phyloP scores from a whole-genome alignment of 1,139 yeast genomes.

The Candida mesenterica region DNA sequence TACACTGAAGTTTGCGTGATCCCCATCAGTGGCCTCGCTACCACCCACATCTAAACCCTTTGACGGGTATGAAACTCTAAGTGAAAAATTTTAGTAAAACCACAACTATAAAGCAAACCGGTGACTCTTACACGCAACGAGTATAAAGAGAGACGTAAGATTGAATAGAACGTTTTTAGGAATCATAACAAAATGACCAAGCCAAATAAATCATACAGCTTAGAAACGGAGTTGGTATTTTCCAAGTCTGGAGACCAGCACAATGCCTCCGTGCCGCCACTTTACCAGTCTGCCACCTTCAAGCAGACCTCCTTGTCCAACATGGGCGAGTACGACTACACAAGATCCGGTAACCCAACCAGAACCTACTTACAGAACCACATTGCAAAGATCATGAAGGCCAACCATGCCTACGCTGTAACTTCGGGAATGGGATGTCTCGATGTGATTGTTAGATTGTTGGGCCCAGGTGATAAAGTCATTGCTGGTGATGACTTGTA shows the following conservation, averaged over 20 bases:
- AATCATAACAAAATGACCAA: constrained; percentile 9
- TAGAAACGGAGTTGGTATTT: constrained; percentile 77
- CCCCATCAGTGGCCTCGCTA: too few relatives aligned
- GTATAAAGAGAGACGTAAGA: too few relatives aligned
- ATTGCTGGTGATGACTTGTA: constrained; percentile 92
- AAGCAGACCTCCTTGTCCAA: constrained; percentile 73
- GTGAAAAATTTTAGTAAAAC: too few relatives aligned
- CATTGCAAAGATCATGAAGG: constrained; percentile 72
- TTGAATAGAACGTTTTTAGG: too few relatives aligned
- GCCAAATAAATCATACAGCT: constrained; percentile 35
- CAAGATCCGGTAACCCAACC: constrained; percentile 94
- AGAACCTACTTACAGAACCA: constrained; percentile 78
- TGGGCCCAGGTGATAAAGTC: constrained; percentile 78
- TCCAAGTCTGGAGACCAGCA: constrained; percentile 67
- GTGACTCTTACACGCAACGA: too few relatives aligned
- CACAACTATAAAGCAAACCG: too few relatives aligned
- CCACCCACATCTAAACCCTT: too few relatives aligned
- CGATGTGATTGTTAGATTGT: constrained; percentile 74
- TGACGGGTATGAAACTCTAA: too few relatives aligned
- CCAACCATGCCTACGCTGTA: constrained; percentile 73
- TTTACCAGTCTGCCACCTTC: constrained; percentile 91
- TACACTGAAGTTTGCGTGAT: too few relatives aligned
- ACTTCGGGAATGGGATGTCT: constrained; percentile 92
- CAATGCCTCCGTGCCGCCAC: constrained; percentile 82
- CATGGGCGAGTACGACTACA: constrained; percentile 87